These are phyloP conservation scores for Rutidosis leptorrhynchoides DNA, from an alignment of 129 eudicot species.

Conservation along the genomic window DNA sequence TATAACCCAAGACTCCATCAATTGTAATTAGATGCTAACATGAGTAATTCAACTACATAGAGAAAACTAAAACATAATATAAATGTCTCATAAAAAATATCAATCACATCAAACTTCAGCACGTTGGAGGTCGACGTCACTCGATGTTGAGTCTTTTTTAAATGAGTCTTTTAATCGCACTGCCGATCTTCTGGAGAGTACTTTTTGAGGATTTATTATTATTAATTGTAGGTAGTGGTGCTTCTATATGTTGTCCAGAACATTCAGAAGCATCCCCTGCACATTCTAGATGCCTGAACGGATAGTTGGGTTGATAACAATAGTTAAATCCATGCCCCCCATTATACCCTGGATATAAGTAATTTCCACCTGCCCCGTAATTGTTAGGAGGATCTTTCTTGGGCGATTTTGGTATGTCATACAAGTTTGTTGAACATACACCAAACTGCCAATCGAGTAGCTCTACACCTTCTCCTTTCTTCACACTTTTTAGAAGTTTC, in stretches of 20 bases:
- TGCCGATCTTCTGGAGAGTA: constrained; percentile 4
- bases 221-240: background rate
- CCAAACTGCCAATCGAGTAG: background rate
- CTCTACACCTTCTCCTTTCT: background rate
- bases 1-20: background rate
- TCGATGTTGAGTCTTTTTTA: background rate
- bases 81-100: background rate
- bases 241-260: constrained; percentile 20
- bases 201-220: background rate
- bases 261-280: constrained; percentile 18
- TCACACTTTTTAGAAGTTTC: background rate
- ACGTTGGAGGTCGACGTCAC: background rate
- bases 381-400: background rate
- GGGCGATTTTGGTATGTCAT: background rate
- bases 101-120: constrained; percentile 23
- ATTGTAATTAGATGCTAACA: background rate
- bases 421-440: constrained; percentile 21
- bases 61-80: constrained; percentile 1
- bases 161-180: background rate
- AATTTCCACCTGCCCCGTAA: constrained; percentile 7
- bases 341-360: constrained; percentile 19
- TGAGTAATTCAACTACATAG: constrained; percentile 12
- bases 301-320: constrained; percentile 7
- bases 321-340: constrained; percentile 4
- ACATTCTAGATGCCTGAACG: constrained; percentile 15